Percentiles rank a stretch among this genome's conserved stretches.
Conservation (phyloP, 352 stramenopile genomes). For the Phytophthora nicotianae region DNA sequence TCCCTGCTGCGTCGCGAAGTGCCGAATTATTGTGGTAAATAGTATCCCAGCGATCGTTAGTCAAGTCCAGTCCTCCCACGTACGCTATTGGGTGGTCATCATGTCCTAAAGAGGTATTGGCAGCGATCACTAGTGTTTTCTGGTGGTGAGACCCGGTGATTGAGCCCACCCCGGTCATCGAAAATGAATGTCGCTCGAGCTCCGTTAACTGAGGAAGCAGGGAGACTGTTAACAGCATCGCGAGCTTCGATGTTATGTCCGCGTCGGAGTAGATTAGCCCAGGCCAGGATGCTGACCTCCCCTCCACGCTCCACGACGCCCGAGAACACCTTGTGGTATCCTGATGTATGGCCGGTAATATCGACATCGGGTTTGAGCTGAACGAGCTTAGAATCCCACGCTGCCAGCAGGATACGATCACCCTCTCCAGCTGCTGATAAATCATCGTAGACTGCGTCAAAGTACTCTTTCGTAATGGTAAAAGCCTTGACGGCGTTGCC, state of each 20-base stretch:
- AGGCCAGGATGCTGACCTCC: too few species aligned
- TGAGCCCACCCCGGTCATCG: slow-evolving; percentile 34
- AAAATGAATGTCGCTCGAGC: slow-evolving; percentile 42
- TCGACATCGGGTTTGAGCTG: background rate
- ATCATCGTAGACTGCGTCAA: background rate
- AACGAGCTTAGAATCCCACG: background rate
- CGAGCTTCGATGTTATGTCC: too few species aligned
- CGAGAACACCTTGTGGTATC: background rate
- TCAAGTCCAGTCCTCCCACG: slow-evolving; percentile 59
- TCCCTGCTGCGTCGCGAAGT: slow-evolving; percentile 33
- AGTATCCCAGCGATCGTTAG: slow-evolving; percentile 64
- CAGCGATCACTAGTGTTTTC: slow-evolving; percentile 45
- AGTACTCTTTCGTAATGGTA: background rate
- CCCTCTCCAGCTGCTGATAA: background rate
- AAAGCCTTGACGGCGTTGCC: background rate
- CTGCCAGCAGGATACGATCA: background rate
- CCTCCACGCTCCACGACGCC: background rate
- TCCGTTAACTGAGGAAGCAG: slow-evolving; percentile 19
- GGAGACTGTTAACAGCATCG: too few species aligned
- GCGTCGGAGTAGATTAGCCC: too few species aligned
- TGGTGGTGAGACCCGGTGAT: slow-evolving; percentile 49
- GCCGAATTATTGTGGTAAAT: slow-evolving; percentile 47
- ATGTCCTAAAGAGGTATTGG: background rate
- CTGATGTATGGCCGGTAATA: background rate
- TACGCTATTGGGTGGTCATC: slow-evolving; percentile 42